Base-by-base conservation (phyloP, 208 protist genomes). In the Tritrichomonas musculus region DNA sequence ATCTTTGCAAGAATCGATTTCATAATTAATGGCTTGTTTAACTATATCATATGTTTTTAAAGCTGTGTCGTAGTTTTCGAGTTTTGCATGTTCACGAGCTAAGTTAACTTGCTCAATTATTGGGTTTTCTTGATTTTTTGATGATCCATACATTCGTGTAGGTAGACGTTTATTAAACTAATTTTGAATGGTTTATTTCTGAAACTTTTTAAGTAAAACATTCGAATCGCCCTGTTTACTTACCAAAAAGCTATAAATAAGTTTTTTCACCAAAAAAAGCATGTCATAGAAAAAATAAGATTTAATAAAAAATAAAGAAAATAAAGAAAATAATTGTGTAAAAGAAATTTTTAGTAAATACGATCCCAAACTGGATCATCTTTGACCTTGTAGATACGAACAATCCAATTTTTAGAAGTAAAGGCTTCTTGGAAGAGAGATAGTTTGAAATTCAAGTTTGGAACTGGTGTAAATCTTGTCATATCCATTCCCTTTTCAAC, bases 301-400 rank as follows among this genome's bases (percentile, higher is more conserved):
- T n/a, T n/a, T n/a, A n/a, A n/a, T n/a, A n/a, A n/a, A n/a, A n/a
- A 64, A 22, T 25, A 64, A 64, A 64, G 22, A 72, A 72, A 72
- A 72, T 72, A 72, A 36, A 72, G 64, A 36, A 36, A 25, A 36
- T 36, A 36, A 72, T 36, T 36, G 64, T 36, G 64, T 36, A 72
- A n/a, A 72, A 72, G 8, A 44, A 77, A 77, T 44, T 53, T 33
- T 88, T 57, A 88, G 36, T 88, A 88, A 30, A 88, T 47, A 22
- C 77, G 41, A 27, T 88, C 57, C 77, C 77, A 88, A 9, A 53
- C 27, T 9, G 77, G 77, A 17, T 88, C 77, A 88, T 53, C 47
- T 33, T 8, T 96, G 47, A 99, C 98, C 94, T 97, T 97, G 96
- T 98, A 99, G 92, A 99, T 97, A 93, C 98, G 96, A 66, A 99